A percentile compares a stretch with the other conserved stretches of the same genome.
Conservation (phyloP, 768 basidiomycete genomes). For the Pleurotus ostreatus region DNA sequence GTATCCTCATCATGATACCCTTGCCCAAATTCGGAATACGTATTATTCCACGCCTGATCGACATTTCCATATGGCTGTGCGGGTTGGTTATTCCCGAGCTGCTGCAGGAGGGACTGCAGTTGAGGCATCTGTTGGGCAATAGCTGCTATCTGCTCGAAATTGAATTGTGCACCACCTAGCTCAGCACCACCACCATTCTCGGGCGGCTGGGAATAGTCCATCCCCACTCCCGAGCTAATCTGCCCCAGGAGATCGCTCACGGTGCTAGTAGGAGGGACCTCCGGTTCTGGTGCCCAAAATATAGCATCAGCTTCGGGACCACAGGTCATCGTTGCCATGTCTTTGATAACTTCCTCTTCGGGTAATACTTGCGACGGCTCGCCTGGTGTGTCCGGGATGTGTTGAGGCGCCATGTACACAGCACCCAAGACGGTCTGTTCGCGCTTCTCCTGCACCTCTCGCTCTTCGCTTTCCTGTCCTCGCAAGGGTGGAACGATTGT, state of each 20-base stretch:
- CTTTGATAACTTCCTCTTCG: slow-evolving; percentile 68
- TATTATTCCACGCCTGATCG: slow-evolving; percentile 34
- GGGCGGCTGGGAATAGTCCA: slow-evolving; percentile 8
- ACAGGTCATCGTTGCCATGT: slow-evolving; percentile 60
- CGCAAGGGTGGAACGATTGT: slow-evolving; percentile 51
- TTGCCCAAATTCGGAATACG: slow-evolving; percentile 49
- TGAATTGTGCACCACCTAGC: slow-evolving; percentile 29
- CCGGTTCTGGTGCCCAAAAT: slow-evolving; percentile 54
- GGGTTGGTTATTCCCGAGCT: slow-evolving; percentile 13
- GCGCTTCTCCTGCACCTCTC: slow-evolving; percentile 65
- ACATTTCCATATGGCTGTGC: slow-evolving; percentile 25
- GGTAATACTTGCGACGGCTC: slow-evolving; percentile 58
- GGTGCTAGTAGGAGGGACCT: slow-evolving; percentile 34
- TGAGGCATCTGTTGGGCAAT: slow-evolving; percentile 23
- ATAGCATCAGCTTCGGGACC: slow-evolving; percentile 64
- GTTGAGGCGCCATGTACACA: slow-evolving; percentile 63
- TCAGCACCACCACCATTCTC: slow-evolving; percentile 32
- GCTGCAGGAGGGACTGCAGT: slow-evolving; percentile 56
- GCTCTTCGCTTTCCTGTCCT: slow-evolving; percentile 69
- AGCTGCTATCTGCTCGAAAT: slow-evolving; percentile 7
- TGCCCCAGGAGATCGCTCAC: slow-evolving; percentile 71
- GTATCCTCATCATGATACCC: slow-evolving; percentile 37
- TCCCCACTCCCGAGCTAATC: slow-evolving; percentile 10
- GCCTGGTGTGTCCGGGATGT: slow-evolving; percentile 76
- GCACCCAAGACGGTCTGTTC: slow-evolving; percentile 76